Conservation (phyloP, 495 filamentous ascomycete genomes). For the Trichoderma asperelloides region DNA sequence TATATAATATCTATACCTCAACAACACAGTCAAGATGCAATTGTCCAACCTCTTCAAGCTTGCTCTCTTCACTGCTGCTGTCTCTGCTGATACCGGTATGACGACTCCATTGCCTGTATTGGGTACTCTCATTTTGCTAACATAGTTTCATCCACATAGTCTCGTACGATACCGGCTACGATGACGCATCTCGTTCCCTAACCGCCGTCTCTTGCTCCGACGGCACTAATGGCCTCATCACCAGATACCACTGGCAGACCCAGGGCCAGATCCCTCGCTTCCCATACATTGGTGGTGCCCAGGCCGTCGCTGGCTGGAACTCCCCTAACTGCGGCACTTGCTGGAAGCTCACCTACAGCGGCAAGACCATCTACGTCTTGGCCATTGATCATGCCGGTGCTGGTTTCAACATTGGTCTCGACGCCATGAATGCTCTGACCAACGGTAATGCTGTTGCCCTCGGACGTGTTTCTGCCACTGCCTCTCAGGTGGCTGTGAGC, state of each 20-base stretch:
- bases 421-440: conserved; percentile 61
- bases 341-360: conserved; percentile 52
- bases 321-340: conserved; percentile 57
- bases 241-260: conserved; percentile 37
- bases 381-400: conserved; percentile 54
- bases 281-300: conserved; percentile 54
- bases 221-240: conserved; percentile 49
- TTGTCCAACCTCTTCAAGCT: conserved; percentile 35
- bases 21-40: conserved; percentile 36
- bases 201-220: conserved; percentile 46
- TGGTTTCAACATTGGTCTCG: conserved; percentile 57
- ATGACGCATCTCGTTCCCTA: conserved; percentile 37
- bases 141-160: conserved; percentile 22
- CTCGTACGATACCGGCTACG: conserved; percentile 52
- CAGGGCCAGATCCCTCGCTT: conserved; percentile 44
- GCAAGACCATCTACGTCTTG: conserved; percentile 52
- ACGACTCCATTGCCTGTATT: neutral
- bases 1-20: neutral
- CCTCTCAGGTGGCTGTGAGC: conserved; percentile 30
- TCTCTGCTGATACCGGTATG: conserved; percentile 28
- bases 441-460: conserved; percentile 41
- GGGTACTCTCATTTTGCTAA: conserved; percentile 14
- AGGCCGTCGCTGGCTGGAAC: conserved; percentile 52
- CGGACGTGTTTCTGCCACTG: conserved; percentile 48
- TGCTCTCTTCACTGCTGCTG: conserved; percentile 25